Evolutionary conservation across 2,329 filamentous ascomycete species (phyloP), one percentile per base, ranked within the genome.

Genomic region (Calonectria henricotiae): DNA sequence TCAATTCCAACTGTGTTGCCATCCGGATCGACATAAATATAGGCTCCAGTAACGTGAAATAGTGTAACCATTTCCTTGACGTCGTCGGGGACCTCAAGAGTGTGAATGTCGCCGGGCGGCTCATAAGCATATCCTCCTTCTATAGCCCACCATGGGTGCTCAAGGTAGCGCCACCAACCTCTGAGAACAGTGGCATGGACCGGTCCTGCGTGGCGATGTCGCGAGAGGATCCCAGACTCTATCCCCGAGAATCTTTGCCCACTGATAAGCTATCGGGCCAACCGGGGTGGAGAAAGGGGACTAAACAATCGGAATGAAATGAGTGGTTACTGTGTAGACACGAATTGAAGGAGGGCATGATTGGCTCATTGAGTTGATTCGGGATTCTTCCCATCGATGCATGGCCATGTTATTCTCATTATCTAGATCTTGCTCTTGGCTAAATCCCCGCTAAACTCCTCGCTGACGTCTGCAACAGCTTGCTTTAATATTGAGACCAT

Each of bases 81-180:
- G 12, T 77, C 80, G 1, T 79, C 77, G 0, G 80, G 79, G 0
- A 81, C 80, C 60, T 81, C 78, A 8, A 82, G 70, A 4, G 80
- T 82, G 55, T 82, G 80, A 32, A 82, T 82, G 51, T 82, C 79
- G 1, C 80, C 80, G 1, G 76, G 79, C 1, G 80, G 80, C 73
- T 81, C 80, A 61, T 77, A 82, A 0, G 79, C 78, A 68, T 81
- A 79, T 3, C 81, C 76, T 5, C 80, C 80, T 61, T 82, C 78
- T 1, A 73, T 76, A 0, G 80, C 81, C 81, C 79, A 82, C 80
- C 80, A 82, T 0, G 74, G 72, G 47, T 82, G 80, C 67, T 82
- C 80, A 3, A 82, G 76, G 49, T 82, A 82, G 63, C 82, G 80
- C 81, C 80, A 82, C 23, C 77, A 73, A 1, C 80, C 80, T 23